Percentiles rank a stretch among this genome's conserved stretches.
These are phyloP conservation scores for Syncephalastrum sp. DNA, from an alignment of 371 early-diverging fungal species.

Conservation along the genomic window DNA sequence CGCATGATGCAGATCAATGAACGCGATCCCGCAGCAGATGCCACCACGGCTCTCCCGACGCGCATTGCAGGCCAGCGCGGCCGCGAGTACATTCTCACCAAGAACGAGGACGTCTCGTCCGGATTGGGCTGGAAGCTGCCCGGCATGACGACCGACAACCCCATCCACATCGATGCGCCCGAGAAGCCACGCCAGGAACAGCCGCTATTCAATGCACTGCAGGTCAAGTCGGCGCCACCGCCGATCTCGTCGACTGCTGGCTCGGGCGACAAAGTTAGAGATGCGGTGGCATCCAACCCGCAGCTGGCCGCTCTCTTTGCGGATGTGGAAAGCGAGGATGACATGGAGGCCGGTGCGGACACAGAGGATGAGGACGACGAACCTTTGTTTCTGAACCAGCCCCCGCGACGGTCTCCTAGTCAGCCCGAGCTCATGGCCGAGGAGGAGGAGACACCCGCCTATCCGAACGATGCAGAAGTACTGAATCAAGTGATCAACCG, in stretches of 20 bases:
- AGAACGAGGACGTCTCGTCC: constrained; percentile 69
- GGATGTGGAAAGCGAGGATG: constrained; percentile 17
- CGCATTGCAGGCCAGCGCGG: constrained; percentile 83
- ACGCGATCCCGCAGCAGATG: constrained; percentile 6
- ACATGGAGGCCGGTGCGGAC: constrained; percentile 15
- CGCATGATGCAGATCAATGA: constrained; percentile 65
- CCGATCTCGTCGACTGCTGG: background rate
- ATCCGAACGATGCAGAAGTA: constrained; percentile 1
- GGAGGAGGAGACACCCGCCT: background rate
- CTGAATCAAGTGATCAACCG: constrained; percentile 49
- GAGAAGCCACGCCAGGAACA: background rate
- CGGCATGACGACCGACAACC: constrained; percentile 12
- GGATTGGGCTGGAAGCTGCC: constrained; percentile 73
- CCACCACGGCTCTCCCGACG: constrained; percentile 25
- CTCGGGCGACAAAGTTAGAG: constrained; percentile 26
- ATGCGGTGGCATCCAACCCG: constrained; percentile 33
- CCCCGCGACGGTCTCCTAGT: constrained; percentile 7
- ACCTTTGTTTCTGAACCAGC: constrained; percentile 13
- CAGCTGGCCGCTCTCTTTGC: constrained; percentile 30
- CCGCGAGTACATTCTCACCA: constrained; percentile 78
- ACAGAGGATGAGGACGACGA: constrained; percentile 39
- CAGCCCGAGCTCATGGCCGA: background rate
- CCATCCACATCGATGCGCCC: background rate
- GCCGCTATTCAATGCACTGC: background rate
- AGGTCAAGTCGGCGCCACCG: background rate